Conservation (phyloP, 352 stramenopile species). For the Thalassiosira livingstoniorum region DNA sequence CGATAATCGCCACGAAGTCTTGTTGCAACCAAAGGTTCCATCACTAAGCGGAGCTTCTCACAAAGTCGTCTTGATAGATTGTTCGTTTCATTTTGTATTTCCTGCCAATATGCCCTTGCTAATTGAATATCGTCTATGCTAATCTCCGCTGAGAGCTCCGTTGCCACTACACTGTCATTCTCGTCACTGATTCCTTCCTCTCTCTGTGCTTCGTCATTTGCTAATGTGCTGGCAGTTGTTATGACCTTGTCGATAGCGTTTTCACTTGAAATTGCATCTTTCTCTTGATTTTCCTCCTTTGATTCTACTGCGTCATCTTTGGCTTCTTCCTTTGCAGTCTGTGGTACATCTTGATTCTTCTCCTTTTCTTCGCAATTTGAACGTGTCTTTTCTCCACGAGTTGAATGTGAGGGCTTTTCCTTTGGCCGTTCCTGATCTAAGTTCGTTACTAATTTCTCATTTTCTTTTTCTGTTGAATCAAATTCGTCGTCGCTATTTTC, state of each 20-base stretch:
- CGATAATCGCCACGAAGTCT: slow-evolving; percentile 99
- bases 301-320: slow-evolving; percentile 65
- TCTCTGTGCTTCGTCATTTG: slow-evolving; percentile 64
- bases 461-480: slow-evolving; percentile 80
- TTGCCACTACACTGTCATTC: slow-evolving; percentile 59
- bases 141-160: slow-evolving; percentile 51
- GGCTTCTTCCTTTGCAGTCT: slow-evolving; percentile 63
- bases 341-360: slow-evolving; percentile 51
- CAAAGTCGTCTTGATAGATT: slow-evolving; percentile 94
- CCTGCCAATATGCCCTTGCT: slow-evolving; percentile 88
- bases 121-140: slow-evolving; percentile 68
- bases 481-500: slow-evolving; percentile 71
- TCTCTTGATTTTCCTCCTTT: neutral
- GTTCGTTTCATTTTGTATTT: slow-evolving; percentile 92
- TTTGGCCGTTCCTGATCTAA: slow-evolving; percentile 69
- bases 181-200: slow-evolving; percentile 30
- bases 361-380: slow-evolving; percentile 75
- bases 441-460: slow-evolving; percentile 69
- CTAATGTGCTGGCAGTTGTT: slow-evolving; percentile 14
- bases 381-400: slow-evolving; percentile 52
- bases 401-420: slow-evolving; percentile 56
- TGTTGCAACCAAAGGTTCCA: slow-evolving; percentile 97
- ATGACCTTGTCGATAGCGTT: slow-evolving; percentile 61
- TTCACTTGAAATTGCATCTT: slow-evolving; percentile 82
- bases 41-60: slow-evolving; percentile 97